Base-by-base conservation (phyloP, 768 basidiomycete genomes). In the Sarcodon aspratus region DNA sequence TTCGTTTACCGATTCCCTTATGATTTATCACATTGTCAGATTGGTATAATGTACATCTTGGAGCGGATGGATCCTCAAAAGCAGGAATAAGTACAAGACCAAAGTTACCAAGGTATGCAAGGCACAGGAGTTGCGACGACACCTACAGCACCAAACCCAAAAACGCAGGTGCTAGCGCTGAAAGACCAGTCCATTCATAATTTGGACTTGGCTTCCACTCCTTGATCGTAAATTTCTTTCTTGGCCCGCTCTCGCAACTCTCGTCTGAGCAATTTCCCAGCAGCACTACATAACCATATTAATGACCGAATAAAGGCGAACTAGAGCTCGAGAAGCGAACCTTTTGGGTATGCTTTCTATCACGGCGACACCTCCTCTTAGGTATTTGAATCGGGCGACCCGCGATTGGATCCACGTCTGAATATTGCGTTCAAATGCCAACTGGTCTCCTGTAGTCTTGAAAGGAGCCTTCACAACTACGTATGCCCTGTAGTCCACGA, bases 221-320 rank as follows among this genome's bases (percentile, higher is more conserved):
- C 21, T 27, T 27, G 21, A 5, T 42, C 40, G 6, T 17, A 11
- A 6, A 42, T 27, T 49, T 89, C 85, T 40, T 68, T 63, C 58
- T 79, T 80, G 0, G 82, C 85, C 43, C 70, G 65, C 3, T 82
- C 85, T 10, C 87, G 74, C 38, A 94, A 68, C 53, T 90, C 77
- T 21, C 85, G 75, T 42, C 90, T 73, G 33, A 94, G 64, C 56
- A 96, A 95, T 66, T 95, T 94, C 3, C 92, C 92, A 48, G 88
- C 76, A 33, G 89, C 80, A 55, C 88, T 91, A 52, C 11, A 58
- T 52, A 45, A 48, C 33, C 46, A 36, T 21, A 9, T 52, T 21
- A 40, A 33, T 38, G 13, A 13, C 9, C 27, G 3, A 8, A 9
- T 8, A 42, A 13, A 45, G 6, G 15, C 4, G 36, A 21, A 13